A percentile compares a stretch with the other conserved stretches of the same genome.
phyloP scores from a whole-genome alignment of 2,329 filamentous ascomycete species.

The Exophiala xenobiotica region DNA sequence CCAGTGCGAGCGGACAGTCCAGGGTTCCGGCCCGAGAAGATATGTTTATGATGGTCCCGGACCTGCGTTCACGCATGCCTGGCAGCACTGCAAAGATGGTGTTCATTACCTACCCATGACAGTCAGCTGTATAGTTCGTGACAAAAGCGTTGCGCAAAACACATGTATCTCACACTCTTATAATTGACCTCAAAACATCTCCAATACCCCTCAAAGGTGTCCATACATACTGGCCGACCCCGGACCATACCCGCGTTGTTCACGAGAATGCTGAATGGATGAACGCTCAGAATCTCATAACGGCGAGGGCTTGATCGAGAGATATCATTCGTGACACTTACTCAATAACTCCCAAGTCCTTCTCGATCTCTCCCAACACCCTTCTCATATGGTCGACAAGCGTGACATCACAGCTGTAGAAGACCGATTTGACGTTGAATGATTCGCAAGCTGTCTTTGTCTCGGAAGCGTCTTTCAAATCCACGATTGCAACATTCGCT shows the following conservation, averaged over 20 bases:
- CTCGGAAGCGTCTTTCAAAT: background rate
- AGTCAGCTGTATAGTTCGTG: background rate
- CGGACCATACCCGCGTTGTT: slow-evolving; percentile 31
- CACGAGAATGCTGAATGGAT: slow-evolving; percentile 25
- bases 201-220: slow-evolving; percentile 5
- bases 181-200: slow-evolving; percentile 4
- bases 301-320: too few species aligned
- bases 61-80: slow-evolving; percentile 7
- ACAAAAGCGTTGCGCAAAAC: background rate
- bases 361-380: too few species aligned
- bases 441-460: slow-evolving; percentile 1
- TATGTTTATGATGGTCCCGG: slow-evolving; percentile 17
- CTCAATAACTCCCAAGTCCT: slow-evolving; percentile 7
- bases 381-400: too few species aligned
- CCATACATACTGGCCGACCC: slow-evolving; percentile 22
- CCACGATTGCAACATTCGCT: slow-evolving; percentile 2
- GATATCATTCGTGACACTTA: background rate
- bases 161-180: background rate
- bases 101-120: slow-evolving; percentile 1
- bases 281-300: too few species aligned
- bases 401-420: background rate
- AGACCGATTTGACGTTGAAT: background rate
- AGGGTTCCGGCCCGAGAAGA: slow-evolving; percentile 17
- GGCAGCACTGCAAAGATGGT: slow-evolving; percentile 7
- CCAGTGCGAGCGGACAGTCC: slow-evolving; percentile 1